Evolutionary conservation across 176 grass and related monocot genomes (phyloP).

Genomic region (Saccharum officinarum): DNA sequence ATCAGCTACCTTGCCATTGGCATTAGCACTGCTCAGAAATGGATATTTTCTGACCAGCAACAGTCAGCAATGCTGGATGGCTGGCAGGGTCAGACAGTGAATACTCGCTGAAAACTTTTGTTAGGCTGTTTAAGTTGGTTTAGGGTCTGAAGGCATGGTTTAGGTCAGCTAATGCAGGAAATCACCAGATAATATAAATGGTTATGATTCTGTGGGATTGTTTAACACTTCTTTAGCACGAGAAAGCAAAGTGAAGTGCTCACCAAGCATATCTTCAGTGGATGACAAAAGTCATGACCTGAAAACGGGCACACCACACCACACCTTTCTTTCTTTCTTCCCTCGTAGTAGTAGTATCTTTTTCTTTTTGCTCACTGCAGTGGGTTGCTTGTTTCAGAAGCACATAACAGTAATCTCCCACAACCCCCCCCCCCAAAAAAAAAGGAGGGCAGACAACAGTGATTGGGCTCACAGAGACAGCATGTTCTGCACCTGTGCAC

Average conservation of each 20-base stretch:
- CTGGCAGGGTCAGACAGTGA: not conserved
- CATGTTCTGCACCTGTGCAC: not conserved
- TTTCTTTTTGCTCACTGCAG: conserved; percentile 16
- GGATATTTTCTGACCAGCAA: not conserved
- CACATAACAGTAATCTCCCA: conserved; percentile 11
- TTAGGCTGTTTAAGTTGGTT: conserved; percentile 9
- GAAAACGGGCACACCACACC: conserved; percentile 1
- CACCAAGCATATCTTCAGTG: conserved; percentile 38
- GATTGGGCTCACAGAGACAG: conserved; percentile 28
- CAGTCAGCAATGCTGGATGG: not conserved
- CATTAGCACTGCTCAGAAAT: not conserved
- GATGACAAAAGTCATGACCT: conserved; percentile 41
- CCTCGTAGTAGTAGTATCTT: not conserved
- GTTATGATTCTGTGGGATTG: not conserved
- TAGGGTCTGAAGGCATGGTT: not conserved
- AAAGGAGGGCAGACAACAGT: not conserved
- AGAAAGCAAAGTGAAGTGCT: conserved; percentile 14
- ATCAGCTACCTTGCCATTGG: not conserved
- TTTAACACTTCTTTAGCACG: conserved; percentile 27
- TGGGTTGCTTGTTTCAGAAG: conserved; percentile 49
- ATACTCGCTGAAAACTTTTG: not conserved
- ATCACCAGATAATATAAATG: not conserved
- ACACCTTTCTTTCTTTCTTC: not conserved
- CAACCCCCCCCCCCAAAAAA: not conserved
- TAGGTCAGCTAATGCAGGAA: not conserved